A percentile compares a stretch with the other conserved stretches of the same genome.
Conservation (phyloP, 2,329 filamentous ascomycete species). For the Xylaria sp. region DNA sequence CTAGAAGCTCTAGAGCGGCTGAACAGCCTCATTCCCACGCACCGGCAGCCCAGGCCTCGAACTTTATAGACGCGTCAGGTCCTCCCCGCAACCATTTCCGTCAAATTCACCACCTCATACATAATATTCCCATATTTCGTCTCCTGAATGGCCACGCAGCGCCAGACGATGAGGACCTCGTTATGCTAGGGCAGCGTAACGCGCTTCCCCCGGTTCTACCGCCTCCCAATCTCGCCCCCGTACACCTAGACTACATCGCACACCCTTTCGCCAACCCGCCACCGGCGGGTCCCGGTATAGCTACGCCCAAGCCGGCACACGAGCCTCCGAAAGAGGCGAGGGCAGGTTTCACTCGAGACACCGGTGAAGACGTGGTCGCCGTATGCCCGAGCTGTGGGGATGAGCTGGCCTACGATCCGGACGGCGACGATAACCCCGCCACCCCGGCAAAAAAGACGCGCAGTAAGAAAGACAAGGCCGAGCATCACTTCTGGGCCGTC, state of each 20-base stretch:
- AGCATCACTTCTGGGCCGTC: slow-evolving; percentile 90
- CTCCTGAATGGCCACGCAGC: slow-evolving; percentile 7
- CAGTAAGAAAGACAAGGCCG: slow-evolving; percentile 57
- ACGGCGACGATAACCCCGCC: slow-evolving; percentile 38
- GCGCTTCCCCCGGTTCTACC: slow-evolving; percentile 11
- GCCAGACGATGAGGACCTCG: slow-evolving; percentile 30
- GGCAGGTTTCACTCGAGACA: slow-evolving; percentile 80
- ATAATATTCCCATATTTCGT: slow-evolving; percentile 27
- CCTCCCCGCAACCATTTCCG: slow-evolving; percentile 6
- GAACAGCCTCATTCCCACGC: slow-evolving; percentile 6
- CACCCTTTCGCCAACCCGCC: slow-evolving; percentile 25
- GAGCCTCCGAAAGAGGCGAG: slow-evolving; percentile 66
- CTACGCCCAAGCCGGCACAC: slow-evolving; percentile 53
- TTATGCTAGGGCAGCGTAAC: slow-evolving; percentile 29
- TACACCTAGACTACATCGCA: slow-evolving; percentile 33
- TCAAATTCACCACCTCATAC: slow-evolving; percentile 19
- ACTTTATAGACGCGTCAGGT: not conserved
- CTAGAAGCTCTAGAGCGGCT: slow-evolving; percentile 13
- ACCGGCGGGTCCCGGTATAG: slow-evolving; percentile 2
- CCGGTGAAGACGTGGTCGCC: slow-evolving; percentile 70
- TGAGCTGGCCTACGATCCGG: slow-evolving; percentile 76
- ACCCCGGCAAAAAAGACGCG: slow-evolving; percentile 44
- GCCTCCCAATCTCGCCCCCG: slow-evolving; percentile 8
- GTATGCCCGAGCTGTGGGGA: slow-evolving; percentile 86
- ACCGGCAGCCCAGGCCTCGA: not conserved